Percentiles rank a stretch among this genome's conserved stretches.
These are phyloP conservation scores for Gnomoniopsis sp. DNA, from an alignment of 2,329 filamentous ascomycete species.

Conservation along the genomic window DNA sequence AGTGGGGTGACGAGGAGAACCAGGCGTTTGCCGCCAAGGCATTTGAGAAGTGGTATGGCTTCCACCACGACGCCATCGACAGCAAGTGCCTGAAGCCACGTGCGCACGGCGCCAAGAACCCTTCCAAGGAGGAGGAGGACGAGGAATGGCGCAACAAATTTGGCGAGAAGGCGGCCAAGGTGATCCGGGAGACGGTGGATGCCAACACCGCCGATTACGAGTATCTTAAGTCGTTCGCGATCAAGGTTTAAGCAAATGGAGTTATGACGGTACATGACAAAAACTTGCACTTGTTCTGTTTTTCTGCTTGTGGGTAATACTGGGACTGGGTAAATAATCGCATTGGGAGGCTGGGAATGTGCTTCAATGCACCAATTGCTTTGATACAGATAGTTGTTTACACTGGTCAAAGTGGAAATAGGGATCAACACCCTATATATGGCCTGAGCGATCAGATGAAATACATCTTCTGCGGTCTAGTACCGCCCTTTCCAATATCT, in stretches of 20 bases:
- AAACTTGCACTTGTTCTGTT: constrained; percentile 7
- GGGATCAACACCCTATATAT: neutral
- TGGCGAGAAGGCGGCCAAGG: constrained; percentile 65
- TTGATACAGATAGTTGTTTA: constrained; percentile 5
- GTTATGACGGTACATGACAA: constrained; percentile 18
- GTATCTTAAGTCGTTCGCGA: constrained; percentile 74
- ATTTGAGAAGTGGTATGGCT: constrained; percentile 97
- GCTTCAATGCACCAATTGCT: constrained; percentile 1
- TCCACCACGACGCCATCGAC: constrained; percentile 90
- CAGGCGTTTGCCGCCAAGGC: constrained; percentile 65
- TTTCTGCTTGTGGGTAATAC: neutral
- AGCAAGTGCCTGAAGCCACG: constrained; percentile 74
- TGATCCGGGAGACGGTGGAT: constrained; percentile 68
- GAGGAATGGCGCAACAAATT: constrained; percentile 72
- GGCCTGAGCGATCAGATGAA: constrained; percentile 5
- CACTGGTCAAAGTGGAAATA: constrained; percentile 2
- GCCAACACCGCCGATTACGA: constrained; percentile 74
- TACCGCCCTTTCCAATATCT: neutral
- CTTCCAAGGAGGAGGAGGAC: constrained; percentile 64
- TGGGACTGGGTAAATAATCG: constrained; percentile 1
- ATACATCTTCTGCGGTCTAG: neutral
- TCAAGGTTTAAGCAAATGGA: constrained; percentile 47
- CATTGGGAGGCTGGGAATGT: neutral
- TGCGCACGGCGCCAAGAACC: constrained; percentile 55
- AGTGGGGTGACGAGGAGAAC: constrained; percentile 75